Percentiles rank a stretch among this genome's conserved stretches.
phyloP scores from a whole-genome alignment of 495 filamentous ascomycete species.

The Penicillium maclennaniae region DNA sequence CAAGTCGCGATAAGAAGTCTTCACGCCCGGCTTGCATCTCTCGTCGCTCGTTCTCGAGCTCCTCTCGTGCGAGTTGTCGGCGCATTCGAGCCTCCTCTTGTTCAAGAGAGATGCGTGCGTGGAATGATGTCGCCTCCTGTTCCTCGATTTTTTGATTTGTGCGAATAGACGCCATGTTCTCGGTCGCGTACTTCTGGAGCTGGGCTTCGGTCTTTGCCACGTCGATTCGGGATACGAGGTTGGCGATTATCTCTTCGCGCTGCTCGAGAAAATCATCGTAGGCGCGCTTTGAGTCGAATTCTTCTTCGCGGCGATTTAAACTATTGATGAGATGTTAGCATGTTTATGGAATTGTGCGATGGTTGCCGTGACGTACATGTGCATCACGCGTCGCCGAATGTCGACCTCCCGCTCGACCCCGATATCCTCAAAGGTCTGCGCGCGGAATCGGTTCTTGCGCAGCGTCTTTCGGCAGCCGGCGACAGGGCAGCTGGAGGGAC shows the following conservation, averaged over 20 bases:
- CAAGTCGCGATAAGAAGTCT: slow-evolving; percentile 54
- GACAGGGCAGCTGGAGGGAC: slow-evolving; percentile 86
- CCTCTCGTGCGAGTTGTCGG: slow-evolving; percentile 51
- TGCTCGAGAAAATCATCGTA: slow-evolving; percentile 95
- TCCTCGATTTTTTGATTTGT: slow-evolving; percentile 51
- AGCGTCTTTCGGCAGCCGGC: slow-evolving; percentile 81
- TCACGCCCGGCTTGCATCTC: slow-evolving; percentile 57
- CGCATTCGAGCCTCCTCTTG: slow-evolving; percentile 59
- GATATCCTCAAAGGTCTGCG: slow-evolving; percentile 87
- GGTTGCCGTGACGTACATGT: slow-evolving; percentile 45
- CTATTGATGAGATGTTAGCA: slow-evolving; percentile 19
- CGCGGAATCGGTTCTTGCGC: slow-evolving; percentile 76
- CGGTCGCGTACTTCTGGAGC: slow-evolving; percentile 62
- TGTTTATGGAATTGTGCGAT: background rate
- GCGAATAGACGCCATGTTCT: slow-evolving; percentile 58
- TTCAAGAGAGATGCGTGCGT: slow-evolving; percentile 63
- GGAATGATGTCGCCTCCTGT: slow-evolving; percentile 50
- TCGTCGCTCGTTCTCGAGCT: slow-evolving; percentile 61
- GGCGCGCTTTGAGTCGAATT: slow-evolving; percentile 75
- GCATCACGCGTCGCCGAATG: slow-evolving; percentile 73
- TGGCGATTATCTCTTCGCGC: slow-evolving; percentile 86
- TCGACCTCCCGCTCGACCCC: slow-evolving; percentile 92
- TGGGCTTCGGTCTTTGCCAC: slow-evolving; percentile 65
- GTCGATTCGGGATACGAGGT: slow-evolving; percentile 71
- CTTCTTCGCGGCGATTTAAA: slow-evolving; percentile 85